Evolutionary conservation across 192 early-diverging fungal genomes (phyloP), one percentile per base, ranked within the genome.

Genomic region (Umbelopsis isabellina): DNA sequence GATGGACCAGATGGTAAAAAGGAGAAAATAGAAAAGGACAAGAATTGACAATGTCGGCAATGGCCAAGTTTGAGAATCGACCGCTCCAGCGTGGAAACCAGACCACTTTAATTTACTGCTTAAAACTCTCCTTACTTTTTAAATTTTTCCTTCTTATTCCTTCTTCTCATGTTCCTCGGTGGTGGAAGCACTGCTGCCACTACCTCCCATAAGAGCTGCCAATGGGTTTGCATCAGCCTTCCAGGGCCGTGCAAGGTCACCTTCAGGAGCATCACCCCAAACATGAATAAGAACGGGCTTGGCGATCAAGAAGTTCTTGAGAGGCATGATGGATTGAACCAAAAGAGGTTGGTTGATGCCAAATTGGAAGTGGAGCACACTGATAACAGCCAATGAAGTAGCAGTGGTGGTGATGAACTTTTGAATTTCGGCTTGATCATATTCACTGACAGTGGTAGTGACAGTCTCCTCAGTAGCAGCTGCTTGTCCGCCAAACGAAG

Each of bases 311-410:
- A 93, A 74, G 70, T 89, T 89, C 77, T 91, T 87, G 70, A 93
- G 69, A 15, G 92, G 93, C 44, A 96, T 70, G 71, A 97, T 84
- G 21, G 88, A 88, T 82, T 98, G 96, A 75, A 97, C 83, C 30
- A 97, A 80, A 50, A 98, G 79, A 16, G 96, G 96, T 72, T 95
- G 92, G 65, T 92, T 88, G 69, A 95, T 94, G 35, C 91, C 89
- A 75, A 89, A 97, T 80, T 96, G 87, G 82, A 90, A 93, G 84
- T 98, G 90, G 83, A 97, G 89, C 65, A 93, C 85, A 45, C 80
- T 80, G 72, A 98, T 90, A 58, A 97, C 84, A 20, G 78, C 87
- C 27, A 91, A 55, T 16, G 89, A 89, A n/a, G 91, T 86, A 21
- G 88, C 46, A 22, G 89, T 86, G 65, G 90, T 88, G 68, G 90